Conservation (phyloP, 2,329 filamentous ascomycete species). For the Epichloe glyceriae region DNA sequence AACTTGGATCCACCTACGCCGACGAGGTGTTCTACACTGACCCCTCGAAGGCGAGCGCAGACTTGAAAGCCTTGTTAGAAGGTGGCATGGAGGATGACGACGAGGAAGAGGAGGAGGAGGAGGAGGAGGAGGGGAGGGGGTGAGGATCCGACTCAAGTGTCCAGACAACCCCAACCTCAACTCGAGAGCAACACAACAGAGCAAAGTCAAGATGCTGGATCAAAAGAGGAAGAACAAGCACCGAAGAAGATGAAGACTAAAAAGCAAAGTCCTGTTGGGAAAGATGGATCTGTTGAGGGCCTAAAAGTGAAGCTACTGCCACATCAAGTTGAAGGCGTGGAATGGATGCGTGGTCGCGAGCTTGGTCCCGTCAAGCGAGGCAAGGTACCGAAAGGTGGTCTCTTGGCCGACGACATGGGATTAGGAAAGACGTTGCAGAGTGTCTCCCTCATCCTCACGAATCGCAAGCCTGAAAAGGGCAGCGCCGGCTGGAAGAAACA, state of each 20-base stretch:
- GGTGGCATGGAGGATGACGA: conserved; percentile 67
- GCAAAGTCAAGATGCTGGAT: conserved; percentile 11
- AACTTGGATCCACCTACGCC: conserved; percentile 12
- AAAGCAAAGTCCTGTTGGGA: conserved; percentile 14
- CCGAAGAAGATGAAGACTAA: conserved; percentile 12
- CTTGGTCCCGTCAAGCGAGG: conserved; percentile 73
- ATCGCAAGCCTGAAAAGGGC: conserved; percentile 52
- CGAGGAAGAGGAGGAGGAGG: conserved; percentile 21
- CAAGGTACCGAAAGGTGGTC: conserved; percentile 76
- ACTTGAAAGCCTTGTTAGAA: conserved; percentile 71
- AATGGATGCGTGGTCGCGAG: conserved; percentile 92
- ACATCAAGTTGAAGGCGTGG: conserved; percentile 86
- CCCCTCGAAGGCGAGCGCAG: conserved; percentile 56
- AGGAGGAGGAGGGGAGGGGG: not conserved
- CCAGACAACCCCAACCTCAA: not conserved
- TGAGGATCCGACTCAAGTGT: not conserved
- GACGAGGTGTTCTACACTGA: conserved; percentile 53
- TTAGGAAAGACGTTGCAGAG: conserved; percentile 94
- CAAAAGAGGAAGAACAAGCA: not conserved
- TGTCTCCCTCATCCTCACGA: conserved; percentile 74
- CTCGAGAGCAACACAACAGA: conserved; percentile 2
- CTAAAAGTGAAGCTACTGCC: conserved; percentile 79
- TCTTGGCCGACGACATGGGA: conserved; percentile 95
- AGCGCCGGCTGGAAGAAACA: conserved; percentile 52
- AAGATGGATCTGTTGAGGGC: conserved; percentile 53